Base-by-base conservation (phyloP, 768 basidiomycete species). In the Suillus placidus region DNA sequence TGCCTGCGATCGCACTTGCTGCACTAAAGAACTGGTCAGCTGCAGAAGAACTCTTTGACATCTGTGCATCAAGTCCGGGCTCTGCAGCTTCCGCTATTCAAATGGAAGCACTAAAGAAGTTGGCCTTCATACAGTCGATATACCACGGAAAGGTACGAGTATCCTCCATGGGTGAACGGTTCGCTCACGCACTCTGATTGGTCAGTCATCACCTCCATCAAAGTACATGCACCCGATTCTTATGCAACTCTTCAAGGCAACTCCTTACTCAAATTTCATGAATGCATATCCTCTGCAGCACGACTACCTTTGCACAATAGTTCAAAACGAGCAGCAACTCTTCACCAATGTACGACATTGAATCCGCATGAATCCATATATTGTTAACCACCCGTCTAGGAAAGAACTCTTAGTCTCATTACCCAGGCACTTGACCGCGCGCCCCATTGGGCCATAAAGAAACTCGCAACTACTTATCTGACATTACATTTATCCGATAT, bases 71-170 rank as follows among this genome's bases (percentile, higher is more conserved):
- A 40, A 83, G 84, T 26, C 90, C 87, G 5, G 89, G 84, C 32
- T 79, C 74, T 12, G 82, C 77, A 47, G 85, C 87, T 0, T 83
- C 87, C 4, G 87, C 90, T 9, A 80, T 95, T 4, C 94, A 97
- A 74, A 76, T 95, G 70, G 94, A 95, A 72, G 94, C 94, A 0
- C 79, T 90, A 71, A 96, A 96, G 83, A 95, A 95, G 77, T 79
- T 94, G 56, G 78, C 84, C 26, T 80, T 96, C 6, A 85, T 94
- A 6, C 93, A 95, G 73, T 77, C 95, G 55, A 92, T 96, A 64
- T 80, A 85, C 26, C 83, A 86, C 61, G 95, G 95, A 20, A 87
- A 89, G 83, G 91, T 90, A 26, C 80, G 62, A 4, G 6, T 13
- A 34, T 26, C 30, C 7, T 56, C 40, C 18, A 38, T 3, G 35